These are phyloP conservation scores for Neurospora sp. DNA, from an alignment of 495 filamentous ascomycete genomes.

Conservation along the genomic window DNA sequence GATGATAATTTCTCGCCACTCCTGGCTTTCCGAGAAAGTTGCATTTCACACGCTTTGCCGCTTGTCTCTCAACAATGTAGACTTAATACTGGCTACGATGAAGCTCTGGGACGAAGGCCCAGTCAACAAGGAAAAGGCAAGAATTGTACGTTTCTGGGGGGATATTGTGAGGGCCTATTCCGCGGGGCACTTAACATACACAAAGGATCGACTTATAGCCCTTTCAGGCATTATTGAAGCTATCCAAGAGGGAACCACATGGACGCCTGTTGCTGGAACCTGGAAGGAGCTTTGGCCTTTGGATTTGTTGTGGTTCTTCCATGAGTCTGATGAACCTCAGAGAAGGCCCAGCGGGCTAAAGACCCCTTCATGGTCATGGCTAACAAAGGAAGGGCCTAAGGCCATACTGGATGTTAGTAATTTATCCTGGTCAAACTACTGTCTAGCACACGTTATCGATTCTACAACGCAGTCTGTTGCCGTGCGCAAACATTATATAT, in stretches of 20 bases:
- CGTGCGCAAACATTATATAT: neutral
- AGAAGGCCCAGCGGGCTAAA: neutral
- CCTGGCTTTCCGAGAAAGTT: neutral
- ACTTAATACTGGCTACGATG: too few relatives aligned
- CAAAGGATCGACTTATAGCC: neutral
- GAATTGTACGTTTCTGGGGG: neutral
- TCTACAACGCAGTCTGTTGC: neutral
- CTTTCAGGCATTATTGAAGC: neutral
- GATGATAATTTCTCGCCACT: neutral
- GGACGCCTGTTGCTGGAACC: neutral
- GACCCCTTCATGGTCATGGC: neutral
- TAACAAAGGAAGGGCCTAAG: neutral
- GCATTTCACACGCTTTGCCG: neutral
- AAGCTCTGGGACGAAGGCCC: neutral
- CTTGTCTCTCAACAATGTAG: neutral
- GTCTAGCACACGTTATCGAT: neutral
- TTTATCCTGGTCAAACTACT: neutral
- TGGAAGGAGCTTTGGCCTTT: neutral
- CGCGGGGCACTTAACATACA: neutral
- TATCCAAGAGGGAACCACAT: neutral
- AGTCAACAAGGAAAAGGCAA: neutral
- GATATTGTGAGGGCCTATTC: neutral
- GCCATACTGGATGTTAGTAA: too few relatives aligned
- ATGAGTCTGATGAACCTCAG: neutral
- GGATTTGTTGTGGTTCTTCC: neutral